Base-by-base conservation (phyloP, 176 grass and related monocot genomes). In the Metroxylon sagu region DNA sequence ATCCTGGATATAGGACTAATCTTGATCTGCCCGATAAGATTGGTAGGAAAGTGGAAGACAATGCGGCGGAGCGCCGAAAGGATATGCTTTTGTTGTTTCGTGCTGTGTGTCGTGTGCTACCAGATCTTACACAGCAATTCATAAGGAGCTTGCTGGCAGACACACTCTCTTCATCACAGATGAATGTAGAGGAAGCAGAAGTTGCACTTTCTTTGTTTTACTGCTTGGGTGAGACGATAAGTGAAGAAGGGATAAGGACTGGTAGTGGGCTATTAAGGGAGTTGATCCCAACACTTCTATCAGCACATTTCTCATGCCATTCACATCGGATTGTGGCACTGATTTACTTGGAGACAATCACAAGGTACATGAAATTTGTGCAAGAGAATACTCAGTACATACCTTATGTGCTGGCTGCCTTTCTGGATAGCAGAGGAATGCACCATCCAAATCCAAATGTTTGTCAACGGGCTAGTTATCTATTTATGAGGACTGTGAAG, bases 401-500 rank as follows among this genome's bases (percentile, higher is more conserved):
- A 49, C 84, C 87, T 51, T 72, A 82, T 61, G 57, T 90, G 43
- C 82, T 97, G 56, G 62, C 62, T 4, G 87, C 68, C 4, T 97
- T 91, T 77, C 77, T 97, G 78, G 92, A 91, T 83, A 67, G 88
- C 3, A 85, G 92, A 53, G 92, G 92, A 61, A 75, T 91, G 61
- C 87, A 85, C 59, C 87, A 97, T 67, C 71, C 77, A 57, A 97
- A 97, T 83, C 31, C 54, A 29, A 80, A 85, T 49, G 92, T 97
- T 69, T 85, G 84, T 60, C 74, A 69, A 14, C 82, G 87, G 61
- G 92, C 92, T 4, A 72, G 87, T 75, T 97, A 91, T 69, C 80
- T 91, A n/a, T 90, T 97, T 70, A 97, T 97, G 92, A 97, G 79
- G 76, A 75, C 87, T 29, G 84, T 91, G 19, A 97, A 85, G 69